Percentiles rank a stretch among this genome's conserved stretches.
Conservation (phyloP, 129 eudicot genomes). For the Scalesia atractyloides region DNA sequence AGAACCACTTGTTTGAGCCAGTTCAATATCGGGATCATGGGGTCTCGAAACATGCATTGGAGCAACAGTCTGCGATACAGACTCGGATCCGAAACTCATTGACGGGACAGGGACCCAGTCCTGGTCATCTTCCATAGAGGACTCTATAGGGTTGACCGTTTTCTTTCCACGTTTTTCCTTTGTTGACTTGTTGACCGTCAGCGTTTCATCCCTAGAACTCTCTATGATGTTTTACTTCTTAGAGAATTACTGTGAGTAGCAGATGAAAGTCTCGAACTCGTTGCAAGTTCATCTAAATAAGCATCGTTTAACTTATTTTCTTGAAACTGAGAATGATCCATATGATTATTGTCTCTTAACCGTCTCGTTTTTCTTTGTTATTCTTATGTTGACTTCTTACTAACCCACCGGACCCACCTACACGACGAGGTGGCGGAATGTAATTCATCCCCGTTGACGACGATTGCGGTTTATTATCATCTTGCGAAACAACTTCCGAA, state of each 20-base stretch:
- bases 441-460: slow-evolving; percentile 43
- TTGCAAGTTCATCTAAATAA: slow-evolving; percentile 59
- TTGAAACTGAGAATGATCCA: slow-evolving; percentile 43
- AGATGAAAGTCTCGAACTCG: slow-evolving; percentile 65
- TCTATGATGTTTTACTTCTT: slow-evolving; percentile 85
- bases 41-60: slow-evolving; percentile 47
- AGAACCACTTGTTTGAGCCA: slow-evolving; percentile 72
- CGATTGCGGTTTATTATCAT: slow-evolving; percentile 52
- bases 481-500: slow-evolving; percentile 32
- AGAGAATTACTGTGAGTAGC: slow-evolving; percentile 64
- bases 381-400: slow-evolving; percentile 53
- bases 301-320: slow-evolving; percentile 46
- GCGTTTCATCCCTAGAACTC: slow-evolving; percentile 87
- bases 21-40: slow-evolving; percentile 47
- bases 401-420: slow-evolving; percentile 49
- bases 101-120: slow-evolving; percentile 51
- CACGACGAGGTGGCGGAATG: slow-evolving; percentile 61
- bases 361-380: slow-evolving; percentile 54
- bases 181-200: slow-evolving; percentile 49
- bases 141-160: slow-evolving; percentile 29
- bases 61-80: slow-evolving; percentile 47
- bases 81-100: slow-evolving; percentile 35
- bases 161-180: slow-evolving; percentile 76
- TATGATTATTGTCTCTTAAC: slow-evolving; percentile 35
- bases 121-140: slow-evolving; percentile 48